A percentile compares a stretch with the other conserved stretches of the same genome.
Conservation (phyloP, 768 basidiomycete genomes). For the Russula sp. region DNA sequence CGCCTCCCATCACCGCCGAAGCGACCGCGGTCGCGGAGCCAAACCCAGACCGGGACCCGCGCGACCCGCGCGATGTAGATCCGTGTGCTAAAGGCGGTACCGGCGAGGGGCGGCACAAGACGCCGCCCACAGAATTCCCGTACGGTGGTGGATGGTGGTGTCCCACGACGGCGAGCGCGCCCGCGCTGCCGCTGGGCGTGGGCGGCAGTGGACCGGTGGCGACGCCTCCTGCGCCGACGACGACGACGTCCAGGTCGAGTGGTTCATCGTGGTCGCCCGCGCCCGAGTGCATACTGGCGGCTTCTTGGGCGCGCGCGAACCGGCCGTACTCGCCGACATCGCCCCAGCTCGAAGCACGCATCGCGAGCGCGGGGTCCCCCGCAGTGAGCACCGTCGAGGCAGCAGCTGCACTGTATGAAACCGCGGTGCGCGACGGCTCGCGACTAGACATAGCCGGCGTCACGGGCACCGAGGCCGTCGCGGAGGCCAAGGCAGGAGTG, state of each 20-base stretch:
- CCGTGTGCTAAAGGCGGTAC: not conserved
- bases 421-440: not conserved
- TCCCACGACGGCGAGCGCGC: conserved; percentile 6
- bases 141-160: not conserved
- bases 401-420: not conserved
- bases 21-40: not conserved
- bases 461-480: not conserved
- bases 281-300: conserved; percentile 18
- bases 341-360: conserved; percentile 23
- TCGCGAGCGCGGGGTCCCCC: not conserved
- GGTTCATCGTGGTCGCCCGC: conserved; percentile 18
- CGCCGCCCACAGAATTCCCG: not conserved
- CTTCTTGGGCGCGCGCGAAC: conserved; percentile 2
- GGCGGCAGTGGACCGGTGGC: conserved; percentile 15
- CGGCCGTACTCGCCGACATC: conserved; percentile 20
- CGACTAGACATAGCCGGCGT: conserved; percentile 11
- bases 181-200: conserved; percentile 17
- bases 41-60: not conserved
- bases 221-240: conserved; percentile 21
- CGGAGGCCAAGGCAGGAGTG: not conserved
- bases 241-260: conserved; percentile 18
- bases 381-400: not conserved
- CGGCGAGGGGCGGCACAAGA: not conserved
- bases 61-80: not conserved
- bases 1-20: not conserved